Conservation (phyloP, 805 yeast species). For the Metschnikowia similis region DNA sequence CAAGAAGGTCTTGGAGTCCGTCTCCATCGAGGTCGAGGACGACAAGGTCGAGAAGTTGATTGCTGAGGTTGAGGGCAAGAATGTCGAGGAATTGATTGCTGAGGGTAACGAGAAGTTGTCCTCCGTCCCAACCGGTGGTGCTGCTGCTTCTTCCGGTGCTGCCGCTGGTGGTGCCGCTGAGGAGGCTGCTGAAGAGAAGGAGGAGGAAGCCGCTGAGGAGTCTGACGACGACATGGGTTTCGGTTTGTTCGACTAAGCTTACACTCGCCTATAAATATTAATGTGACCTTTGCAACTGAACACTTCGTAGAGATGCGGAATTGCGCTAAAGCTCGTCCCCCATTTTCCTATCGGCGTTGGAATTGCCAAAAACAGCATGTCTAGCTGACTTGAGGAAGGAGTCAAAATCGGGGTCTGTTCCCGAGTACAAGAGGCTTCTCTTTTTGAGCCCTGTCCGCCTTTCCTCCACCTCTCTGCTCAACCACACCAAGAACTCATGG, state of each 20-base stretch:
- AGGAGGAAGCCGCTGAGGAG: slow-evolving; percentile 24
- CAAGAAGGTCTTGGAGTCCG: slow-evolving; percentile 38
- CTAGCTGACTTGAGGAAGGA: slow-evolving; percentile 39
- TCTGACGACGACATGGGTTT: slow-evolving; percentile 29
- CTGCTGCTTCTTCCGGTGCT: slow-evolving; percentile 26
- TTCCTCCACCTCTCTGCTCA: slow-evolving; percentile 41
- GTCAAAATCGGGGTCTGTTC: slow-evolving; percentile 35
- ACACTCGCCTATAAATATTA: slow-evolving; percentile 7
- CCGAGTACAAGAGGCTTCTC: slow-evolving; percentile 29
- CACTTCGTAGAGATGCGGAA: background rate
- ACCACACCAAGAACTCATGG: slow-evolving; percentile 59
- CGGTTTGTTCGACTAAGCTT: slow-evolving; percentile 30
- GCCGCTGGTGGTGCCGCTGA: slow-evolving; percentile 23
- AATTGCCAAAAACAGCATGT: slow-evolving; percentile 75
- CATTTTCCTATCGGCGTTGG: slow-evolving; percentile 57
- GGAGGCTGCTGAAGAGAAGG: slow-evolving; percentile 26
- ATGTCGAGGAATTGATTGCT: slow-evolving; percentile 33
- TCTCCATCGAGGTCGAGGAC: slow-evolving; percentile 33
- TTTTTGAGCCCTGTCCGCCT: slow-evolving; percentile 18
- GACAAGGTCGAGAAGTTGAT: slow-evolving; percentile 32
- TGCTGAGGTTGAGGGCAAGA: slow-evolving; percentile 35
- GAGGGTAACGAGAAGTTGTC: slow-evolving; percentile 36
- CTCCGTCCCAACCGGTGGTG: slow-evolving; percentile 32
- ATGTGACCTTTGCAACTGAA: background rate
- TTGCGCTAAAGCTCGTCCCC: slow-evolving; percentile 22